phyloP scores from a whole-genome alignment of 495 filamentous ascomycete species.

The Penicillium riverlandense region DNA sequence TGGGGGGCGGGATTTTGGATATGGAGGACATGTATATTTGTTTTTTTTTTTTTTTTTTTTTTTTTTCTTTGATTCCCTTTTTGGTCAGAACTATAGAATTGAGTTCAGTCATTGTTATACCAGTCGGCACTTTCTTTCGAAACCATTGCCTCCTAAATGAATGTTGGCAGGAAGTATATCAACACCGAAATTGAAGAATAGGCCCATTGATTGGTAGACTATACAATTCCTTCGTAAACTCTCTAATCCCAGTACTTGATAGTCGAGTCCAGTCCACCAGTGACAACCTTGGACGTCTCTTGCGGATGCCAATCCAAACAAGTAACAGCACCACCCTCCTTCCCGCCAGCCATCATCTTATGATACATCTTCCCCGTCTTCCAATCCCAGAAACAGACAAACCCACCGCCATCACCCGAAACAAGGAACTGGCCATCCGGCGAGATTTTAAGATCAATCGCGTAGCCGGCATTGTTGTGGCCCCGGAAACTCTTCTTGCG shows the following conservation, averaged over 20 bases:
- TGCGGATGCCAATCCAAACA: conserved; percentile 89
- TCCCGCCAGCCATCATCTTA: conserved; percentile 73
- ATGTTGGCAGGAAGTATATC: too few relatives aligned
- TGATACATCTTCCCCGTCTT: conserved; percentile 98
- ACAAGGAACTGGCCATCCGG: conserved; percentile 87
- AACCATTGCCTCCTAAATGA: too few relatives aligned
- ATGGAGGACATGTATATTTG: not conserved
- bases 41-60: too few relatives aligned
- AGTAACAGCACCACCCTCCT: conserved; percentile 61
- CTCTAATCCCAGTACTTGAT: conserved; percentile 92
- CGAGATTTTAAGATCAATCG: conserved; percentile 78
- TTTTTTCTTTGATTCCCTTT: too few relatives aligned
- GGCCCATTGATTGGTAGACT: not conserved
- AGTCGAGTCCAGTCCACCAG: conserved; percentile 78
- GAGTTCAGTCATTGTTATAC: too few relatives aligned
- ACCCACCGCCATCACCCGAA: conserved; percentile 79
- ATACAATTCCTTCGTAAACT: too few relatives aligned
- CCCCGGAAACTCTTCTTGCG: conserved; percentile 93
- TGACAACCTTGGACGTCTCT: conserved; percentile 89
- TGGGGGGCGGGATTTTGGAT: not conserved
- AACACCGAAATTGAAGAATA: too few relatives aligned
- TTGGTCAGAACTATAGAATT: too few relatives aligned
- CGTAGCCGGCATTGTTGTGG: conserved; percentile 92
- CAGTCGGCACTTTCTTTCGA: too few relatives aligned
- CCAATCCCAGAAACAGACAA: conserved; percentile 95